A percentile compares a stretch with the other conserved stretches of the same genome.
These are phyloP conservation scores for Purshia tridentata DNA, from an alignment of 306 rosid genomes.

Conservation along the genomic window DNA sequence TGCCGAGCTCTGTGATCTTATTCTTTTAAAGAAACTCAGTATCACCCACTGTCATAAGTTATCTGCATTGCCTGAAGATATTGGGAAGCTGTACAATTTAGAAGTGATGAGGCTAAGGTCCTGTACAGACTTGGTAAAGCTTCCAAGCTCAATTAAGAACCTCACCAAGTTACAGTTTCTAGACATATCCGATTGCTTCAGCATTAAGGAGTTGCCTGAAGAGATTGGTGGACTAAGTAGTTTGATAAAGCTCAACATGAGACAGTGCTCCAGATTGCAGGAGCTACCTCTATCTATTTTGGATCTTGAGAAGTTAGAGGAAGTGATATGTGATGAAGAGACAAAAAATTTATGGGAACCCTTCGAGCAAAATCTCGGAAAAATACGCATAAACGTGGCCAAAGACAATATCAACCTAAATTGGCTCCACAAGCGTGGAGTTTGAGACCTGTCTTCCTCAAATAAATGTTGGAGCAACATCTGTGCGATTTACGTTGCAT, in stretches of 20 bases:
- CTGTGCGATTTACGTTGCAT: neutral
- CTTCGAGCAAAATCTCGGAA: neutral
- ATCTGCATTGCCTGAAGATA: constrained; percentile 43
- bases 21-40: constrained; percentile 41
- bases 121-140: constrained; percentile 38
- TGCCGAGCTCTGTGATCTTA: constrained; percentile 22
- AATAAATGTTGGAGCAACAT: neutral
- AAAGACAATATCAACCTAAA: constrained; percentile 6
- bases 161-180: constrained; percentile 39
- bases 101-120: constrained; percentile 53
- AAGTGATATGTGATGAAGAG: constrained; percentile 48
- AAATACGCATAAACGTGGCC: neutral
- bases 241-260: constrained; percentile 37
- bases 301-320: constrained; percentile 24
- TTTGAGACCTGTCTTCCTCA: neutral
- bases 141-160: constrained; percentile 42
- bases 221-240: constrained; percentile 42
- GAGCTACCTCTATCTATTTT: constrained; percentile 36
- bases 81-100: constrained; percentile 44
- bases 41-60: constrained; percentile 59
- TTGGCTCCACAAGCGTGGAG: neutral
- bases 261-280: constrained; percentile 30
- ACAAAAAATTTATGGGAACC: neutral
- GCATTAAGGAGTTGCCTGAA: constrained; percentile 46
- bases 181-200: constrained; percentile 56